A percentile compares a stretch with the other conserved stretches of the same genome.
Evolutionary conservation across 305 asterid genomes (phyloP).

Genomic region (Solanum hybrid): DNA sequence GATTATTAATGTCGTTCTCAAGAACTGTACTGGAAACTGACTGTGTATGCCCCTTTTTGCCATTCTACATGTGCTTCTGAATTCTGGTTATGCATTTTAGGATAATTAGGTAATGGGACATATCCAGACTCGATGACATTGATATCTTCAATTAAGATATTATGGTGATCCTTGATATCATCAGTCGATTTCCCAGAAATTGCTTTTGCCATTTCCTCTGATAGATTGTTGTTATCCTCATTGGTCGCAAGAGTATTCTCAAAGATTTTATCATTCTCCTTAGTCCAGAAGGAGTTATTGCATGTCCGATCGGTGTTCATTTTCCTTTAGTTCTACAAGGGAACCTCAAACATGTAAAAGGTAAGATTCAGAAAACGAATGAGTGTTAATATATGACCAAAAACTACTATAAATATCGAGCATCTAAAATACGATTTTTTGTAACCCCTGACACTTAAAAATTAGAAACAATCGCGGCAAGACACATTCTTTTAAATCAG

Average conservation of each 20-base stretch:
- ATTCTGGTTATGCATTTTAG: neutral
- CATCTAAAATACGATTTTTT: neutral
- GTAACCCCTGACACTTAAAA: neutral
- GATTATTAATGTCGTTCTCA: neutral
- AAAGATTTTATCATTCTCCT: slow-evolving; percentile 21
- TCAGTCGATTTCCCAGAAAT: slow-evolving; percentile 9
- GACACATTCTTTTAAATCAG: neutral
- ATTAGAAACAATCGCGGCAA: neutral
- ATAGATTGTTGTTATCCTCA: neutral
- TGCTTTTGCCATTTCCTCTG: slow-evolving; percentile 14
- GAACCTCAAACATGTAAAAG: neutral
- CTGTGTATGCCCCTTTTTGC: neutral
- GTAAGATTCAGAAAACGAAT: neutral
- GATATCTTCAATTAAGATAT: slow-evolving; percentile 9
- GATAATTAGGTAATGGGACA: slow-evolving; percentile 11
- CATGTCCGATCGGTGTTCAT: slow-evolving; percentile 7
- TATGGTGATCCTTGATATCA: slow-evolving; percentile 12
- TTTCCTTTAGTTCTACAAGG: neutral
- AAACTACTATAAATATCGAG: neutral
- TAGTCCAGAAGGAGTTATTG: slow-evolving; percentile 14
- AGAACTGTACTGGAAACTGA: neutral
- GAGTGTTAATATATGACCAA: neutral
- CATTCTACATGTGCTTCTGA: slow-evolving; percentile 3
- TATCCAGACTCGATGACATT: slow-evolving; percentile 13
- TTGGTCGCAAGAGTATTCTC: slow-evolving; percentile 18